Evolutionary conservation across 129 eudicot species (phyloP).

Genomic region (Flaveria bidentis): DNA sequence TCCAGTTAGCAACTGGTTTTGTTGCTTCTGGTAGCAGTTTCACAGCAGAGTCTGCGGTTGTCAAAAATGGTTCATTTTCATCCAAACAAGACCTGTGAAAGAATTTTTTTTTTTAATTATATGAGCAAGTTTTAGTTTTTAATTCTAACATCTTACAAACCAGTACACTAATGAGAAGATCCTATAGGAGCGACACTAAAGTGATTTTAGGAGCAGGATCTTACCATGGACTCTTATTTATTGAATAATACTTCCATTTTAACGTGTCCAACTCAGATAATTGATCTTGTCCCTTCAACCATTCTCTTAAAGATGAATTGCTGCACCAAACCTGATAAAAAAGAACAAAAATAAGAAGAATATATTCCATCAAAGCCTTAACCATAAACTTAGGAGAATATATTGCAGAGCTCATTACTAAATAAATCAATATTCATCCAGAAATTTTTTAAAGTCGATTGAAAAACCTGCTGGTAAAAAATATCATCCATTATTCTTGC

Average conservation of each 20-base stretch:
- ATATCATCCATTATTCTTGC: slow-evolving; percentile 78
- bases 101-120: not conserved
- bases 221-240: slow-evolving; percentile 94
- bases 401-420: not conserved
- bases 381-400: not conserved
- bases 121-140: not conserved
- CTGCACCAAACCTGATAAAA: slow-evolving; percentile 72
- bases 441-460: not conserved
- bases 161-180: slow-evolving; percentile 17
- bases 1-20: slow-evolving; percentile 68
- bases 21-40: slow-evolving; percentile 64
- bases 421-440: slow-evolving; percentile 7
- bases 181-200: not conserved
- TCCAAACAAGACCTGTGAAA: slow-evolving; percentile 74
- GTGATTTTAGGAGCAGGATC: slow-evolving; percentile 15
- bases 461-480: slow-evolving; percentile 67
- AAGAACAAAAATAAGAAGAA: not conserved
- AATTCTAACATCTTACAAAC: not conserved
- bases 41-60: slow-evolving; percentile 89
- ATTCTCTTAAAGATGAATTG: slow-evolving; percentile 78
- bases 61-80: slow-evolving; percentile 81
- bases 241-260: slow-evolving; percentile 76
- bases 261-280: slow-evolving; percentile 62
- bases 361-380: not conserved
- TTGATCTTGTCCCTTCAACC: slow-evolving; percentile 59